Conservation (phyloP, 1,284 basidiomycete genomes). For the Ceratobasidium sp. region DNA sequence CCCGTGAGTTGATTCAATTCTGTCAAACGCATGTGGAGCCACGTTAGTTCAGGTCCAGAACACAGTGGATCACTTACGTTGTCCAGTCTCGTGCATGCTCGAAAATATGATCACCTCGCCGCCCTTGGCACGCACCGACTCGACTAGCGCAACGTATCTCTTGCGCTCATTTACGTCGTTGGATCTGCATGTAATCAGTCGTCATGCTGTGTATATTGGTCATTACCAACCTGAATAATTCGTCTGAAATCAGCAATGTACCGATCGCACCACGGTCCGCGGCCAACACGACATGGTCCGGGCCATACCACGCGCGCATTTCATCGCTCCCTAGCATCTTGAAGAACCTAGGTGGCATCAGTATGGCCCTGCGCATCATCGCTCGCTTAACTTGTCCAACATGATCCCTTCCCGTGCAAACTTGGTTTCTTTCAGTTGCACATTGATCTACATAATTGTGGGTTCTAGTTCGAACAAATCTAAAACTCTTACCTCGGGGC, state of each 20-base stretch:
- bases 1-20: slow-evolving; percentile 96
- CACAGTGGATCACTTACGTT: slow-evolving; percentile 66
- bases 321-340: slow-evolving; percentile 96
- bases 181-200: slow-evolving; percentile 55
- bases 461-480: neutral
- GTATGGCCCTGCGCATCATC: slow-evolving; percentile 10
- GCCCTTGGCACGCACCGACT: slow-evolving; percentile 85
- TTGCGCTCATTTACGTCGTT: slow-evolving; percentile 78
- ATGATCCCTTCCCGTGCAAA: slow-evolving; percentile 94
- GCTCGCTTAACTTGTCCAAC: slow-evolving; percentile 73
- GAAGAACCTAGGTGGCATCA: slow-evolving; percentile 71
- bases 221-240: slow-evolving; percentile 81
- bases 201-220: neutral
- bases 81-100: slow-evolving; percentile 98
- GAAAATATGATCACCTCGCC: slow-evolving; percentile 97
- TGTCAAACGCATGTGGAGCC: slow-evolving; percentile 47
- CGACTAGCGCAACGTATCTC: slow-evolving; percentile 88
- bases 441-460: slow-evolving; percentile 60
- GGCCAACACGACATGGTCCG: slow-evolving; percentile 90
- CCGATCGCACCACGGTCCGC: slow-evolving; percentile 94
- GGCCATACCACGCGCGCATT: slow-evolving; percentile 98
- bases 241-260: slow-evolving; percentile 93
- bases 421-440: slow-evolving; percentile 93
- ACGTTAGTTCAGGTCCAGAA: slow-evolving; percentile 19
- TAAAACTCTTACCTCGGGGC: slow-evolving; percentile 74